These are phyloP conservation scores for Termitomyces sp. DNA, from an alignment of 768 basidiomycete species.

Conservation along the genomic window DNA sequence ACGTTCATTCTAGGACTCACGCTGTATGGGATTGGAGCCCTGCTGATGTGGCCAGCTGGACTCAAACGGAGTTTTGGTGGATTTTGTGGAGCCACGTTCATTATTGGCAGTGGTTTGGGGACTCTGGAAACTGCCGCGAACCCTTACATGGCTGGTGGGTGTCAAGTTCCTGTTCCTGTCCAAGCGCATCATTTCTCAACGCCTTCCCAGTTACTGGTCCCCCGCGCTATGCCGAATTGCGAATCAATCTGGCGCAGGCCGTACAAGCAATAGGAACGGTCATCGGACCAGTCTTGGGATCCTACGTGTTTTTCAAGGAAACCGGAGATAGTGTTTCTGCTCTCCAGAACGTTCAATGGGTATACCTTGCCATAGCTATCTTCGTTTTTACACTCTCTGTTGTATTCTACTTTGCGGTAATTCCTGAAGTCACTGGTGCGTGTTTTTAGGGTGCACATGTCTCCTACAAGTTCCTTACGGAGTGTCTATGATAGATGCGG, in stretches of 20 bases:
- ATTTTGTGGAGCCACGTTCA: slow-evolving; percentile 30
- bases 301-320: slow-evolving; percentile 29
- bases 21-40: slow-evolving; percentile 27
- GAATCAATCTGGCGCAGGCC: slow-evolving; percentile 30
- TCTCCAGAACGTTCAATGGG: slow-evolving; percentile 29
- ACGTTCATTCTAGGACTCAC: slow-evolving; percentile 27
- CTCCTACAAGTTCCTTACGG: not conserved
- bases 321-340: slow-evolving; percentile 25
- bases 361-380: slow-evolving; percentile 27
- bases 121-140: slow-evolving; percentile 29
- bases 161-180: not conserved
- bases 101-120: slow-evolving; percentile 29
- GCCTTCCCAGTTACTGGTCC: slow-evolving; percentile 24
- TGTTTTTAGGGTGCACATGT: not conserved
- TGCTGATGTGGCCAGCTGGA: slow-evolving; percentile 31
- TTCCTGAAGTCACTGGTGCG: slow-evolving; percentile 29
- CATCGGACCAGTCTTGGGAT: slow-evolving; percentile 28
- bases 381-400: slow-evolving; percentile 27
- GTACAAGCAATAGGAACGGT: slow-evolving; percentile 28
- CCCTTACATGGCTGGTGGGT: slow-evolving; percentile 29
- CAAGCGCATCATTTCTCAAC: not conserved
- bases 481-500: slow-evolving; percentile 18
- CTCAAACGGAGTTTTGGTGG: slow-evolving; percentile 29
- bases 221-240: slow-evolving; percentile 26
- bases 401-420: slow-evolving; percentile 27